Evolutionary conservation across 306 rosid genomes (phyloP).

Genomic region (Biancaea sappan): DNA sequence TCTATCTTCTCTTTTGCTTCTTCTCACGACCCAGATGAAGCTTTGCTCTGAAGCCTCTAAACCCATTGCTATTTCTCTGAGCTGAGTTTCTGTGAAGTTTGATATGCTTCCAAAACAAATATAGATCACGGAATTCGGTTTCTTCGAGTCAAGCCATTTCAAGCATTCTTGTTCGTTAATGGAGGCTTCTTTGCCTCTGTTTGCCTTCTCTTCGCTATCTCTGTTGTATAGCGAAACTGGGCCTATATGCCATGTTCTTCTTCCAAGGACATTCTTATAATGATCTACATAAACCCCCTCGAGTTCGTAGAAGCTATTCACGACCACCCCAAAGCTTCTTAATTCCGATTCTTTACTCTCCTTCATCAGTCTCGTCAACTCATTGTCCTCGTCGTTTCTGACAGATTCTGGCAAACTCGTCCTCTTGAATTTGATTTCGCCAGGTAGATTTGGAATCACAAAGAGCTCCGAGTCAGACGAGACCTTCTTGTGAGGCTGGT

Average conservation of each 20-base stretch:
- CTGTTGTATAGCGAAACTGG: background rate
- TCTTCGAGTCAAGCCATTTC: too few relatives aligned
- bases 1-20: background rate
- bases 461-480: background rate
- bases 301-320: background rate
- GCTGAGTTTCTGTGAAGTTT: background rate
- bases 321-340: background rate
- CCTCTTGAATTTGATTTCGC: background rate
- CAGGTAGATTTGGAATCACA: too few relatives aligned
- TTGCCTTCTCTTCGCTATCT: background rate
- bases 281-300: too few relatives aligned
- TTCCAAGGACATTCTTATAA: too few relatives aligned
- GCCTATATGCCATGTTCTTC: too few relatives aligned
- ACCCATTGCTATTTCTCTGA: slow-evolving; percentile 22
- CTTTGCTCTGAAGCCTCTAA: too few relatives aligned
- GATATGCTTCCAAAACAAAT: slow-evolving; percentile 30
- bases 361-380: too few relatives aligned
- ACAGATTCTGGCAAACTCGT: background rate
- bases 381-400: background rate
- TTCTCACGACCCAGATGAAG: too few relatives aligned
- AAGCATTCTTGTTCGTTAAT: too few relatives aligned
- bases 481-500: slow-evolving; percentile 35
- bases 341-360: background rate
- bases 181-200: slow-evolving; percentile 18
- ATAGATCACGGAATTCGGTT: slow-evolving; percentile 24